These are phyloP conservation scores for Saccharomyces paradoxus DNA, from an alignment of 805 yeast genomes.

Conservation along the genomic window DNA sequence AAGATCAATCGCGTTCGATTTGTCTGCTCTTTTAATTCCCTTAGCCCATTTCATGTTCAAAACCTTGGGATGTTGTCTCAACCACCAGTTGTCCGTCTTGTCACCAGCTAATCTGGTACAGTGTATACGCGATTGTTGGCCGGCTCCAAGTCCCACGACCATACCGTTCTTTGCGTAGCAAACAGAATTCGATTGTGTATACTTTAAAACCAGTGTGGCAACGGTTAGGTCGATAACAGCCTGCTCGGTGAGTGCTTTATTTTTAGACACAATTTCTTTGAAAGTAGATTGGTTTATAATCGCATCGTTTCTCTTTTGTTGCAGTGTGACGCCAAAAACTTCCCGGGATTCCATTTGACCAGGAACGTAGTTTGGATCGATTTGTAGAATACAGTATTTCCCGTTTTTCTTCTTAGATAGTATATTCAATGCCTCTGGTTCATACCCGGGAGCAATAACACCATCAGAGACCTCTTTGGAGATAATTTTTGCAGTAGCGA, in stretches of 20 bases:
- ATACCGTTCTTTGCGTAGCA: conserved; percentile 98
- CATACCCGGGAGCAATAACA: conserved; percentile 96
- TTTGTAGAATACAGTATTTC: conserved; percentile 91
- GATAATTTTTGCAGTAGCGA: conserved; percentile 93
- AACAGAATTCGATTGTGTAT: conserved; percentile 97
- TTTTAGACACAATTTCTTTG: conserved; percentile 82
- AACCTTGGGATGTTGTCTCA: conserved; percentile 95
- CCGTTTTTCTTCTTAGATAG: conserved; percentile 92
- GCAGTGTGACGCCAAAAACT: conserved; percentile 90
- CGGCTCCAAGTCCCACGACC: conserved; percentile 99
- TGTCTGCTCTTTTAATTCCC: conserved; percentile 97
- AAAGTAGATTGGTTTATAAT: conserved; percentile 84
- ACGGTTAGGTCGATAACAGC: conserved; percentile 90
- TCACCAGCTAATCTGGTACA: conserved; percentile 99
- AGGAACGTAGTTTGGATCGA: conserved; percentile 90
- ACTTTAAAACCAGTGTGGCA: conserved; percentile 94
- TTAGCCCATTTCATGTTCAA: conserved; percentile 93
- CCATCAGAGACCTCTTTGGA: conserved; percentile 97
- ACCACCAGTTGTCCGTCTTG: conserved; percentile 99
- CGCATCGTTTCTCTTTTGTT: conserved; percentile 97
- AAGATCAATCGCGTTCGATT: conserved; percentile 94
- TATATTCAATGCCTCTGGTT: conserved; percentile 83
- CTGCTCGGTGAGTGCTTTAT: conserved; percentile 82
- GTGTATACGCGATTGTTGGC: conserved; percentile 98
- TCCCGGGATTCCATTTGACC: conserved; percentile 78